Percentiles rank a stretch among this genome's conserved stretches.
These are phyloP conservation scores for Entomortierella chlamydospora DNA, from an alignment of 192 early-diverging fungal species.

Conservation along the genomic window DNA sequence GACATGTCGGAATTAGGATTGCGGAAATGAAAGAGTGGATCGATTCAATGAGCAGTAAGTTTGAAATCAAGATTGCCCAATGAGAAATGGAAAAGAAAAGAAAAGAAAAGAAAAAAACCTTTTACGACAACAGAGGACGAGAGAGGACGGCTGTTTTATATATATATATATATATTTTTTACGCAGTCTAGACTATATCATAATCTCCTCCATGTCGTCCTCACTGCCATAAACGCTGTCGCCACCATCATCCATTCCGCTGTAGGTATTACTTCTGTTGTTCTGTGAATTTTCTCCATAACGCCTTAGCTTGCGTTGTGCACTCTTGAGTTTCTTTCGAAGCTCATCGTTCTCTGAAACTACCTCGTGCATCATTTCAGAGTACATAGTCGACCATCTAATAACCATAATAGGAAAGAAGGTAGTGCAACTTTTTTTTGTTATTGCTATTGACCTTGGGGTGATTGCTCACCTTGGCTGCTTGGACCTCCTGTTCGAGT, in stretches of 20 bases:
- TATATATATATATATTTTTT: background rate
- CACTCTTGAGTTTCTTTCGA: constrained; percentile 20
- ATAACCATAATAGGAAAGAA: background rate
- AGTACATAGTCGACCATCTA: constrained; percentile 47
- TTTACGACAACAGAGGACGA: too few species aligned
- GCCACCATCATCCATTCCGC: constrained; percentile 1
- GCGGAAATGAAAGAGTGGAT: too few species aligned
- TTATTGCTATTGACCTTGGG: too few species aligned
- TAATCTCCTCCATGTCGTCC: constrained; percentile 40
- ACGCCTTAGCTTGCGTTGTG: constrained; percentile 10
- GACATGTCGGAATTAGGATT: too few species aligned
- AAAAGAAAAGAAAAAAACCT: too few species aligned
- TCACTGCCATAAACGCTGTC: constrained; percentile 23
- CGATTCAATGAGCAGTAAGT: too few species aligned
- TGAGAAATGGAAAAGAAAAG: too few species aligned
- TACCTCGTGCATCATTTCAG: constrained; percentile 51
- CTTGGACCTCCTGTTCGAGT: constrained; percentile 39
- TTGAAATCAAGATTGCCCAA: too few species aligned
- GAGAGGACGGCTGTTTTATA: too few species aligned
- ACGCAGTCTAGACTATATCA: constrained; percentile 10
- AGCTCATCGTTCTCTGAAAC: constrained; percentile 47
- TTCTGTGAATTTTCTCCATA: background rate
- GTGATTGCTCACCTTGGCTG: constrained; percentile 35
- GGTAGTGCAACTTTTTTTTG: background rate
- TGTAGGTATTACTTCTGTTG: too few species aligned